Percentiles rank a stretch among this genome's conserved stretches.
Evolutionary conservation across 768 basidiomycete species (phyloP).

Genomic region (Suillus spraguei): DNA sequence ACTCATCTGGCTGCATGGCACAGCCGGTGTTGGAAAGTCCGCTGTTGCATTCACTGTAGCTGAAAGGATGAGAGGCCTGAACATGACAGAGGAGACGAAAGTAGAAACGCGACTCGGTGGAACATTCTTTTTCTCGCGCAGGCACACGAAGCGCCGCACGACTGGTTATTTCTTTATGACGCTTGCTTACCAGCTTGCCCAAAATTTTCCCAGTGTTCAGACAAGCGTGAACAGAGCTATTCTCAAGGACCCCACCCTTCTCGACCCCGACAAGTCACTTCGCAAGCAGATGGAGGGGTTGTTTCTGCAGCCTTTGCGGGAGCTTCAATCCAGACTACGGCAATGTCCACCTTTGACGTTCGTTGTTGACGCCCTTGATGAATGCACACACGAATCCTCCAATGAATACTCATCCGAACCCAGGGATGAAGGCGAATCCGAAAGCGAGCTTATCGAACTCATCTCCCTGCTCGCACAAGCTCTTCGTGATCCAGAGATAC

Average conservation of each 20-base stretch:
- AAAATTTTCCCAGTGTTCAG: not conserved
- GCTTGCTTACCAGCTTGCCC: not conserved
- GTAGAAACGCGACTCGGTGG: not conserved
- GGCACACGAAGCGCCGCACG: not conserved
- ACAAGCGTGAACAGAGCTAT: not conserved
- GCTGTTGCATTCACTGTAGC: conserved; percentile 2
- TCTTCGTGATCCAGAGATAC: not conserved
- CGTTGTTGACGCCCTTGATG: not conserved
- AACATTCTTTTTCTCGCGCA: not conserved
- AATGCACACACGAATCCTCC: not conserved
- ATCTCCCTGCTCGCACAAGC: not conserved
- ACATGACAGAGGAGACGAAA: not conserved
- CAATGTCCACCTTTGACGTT: not conserved
- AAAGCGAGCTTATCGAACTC: not conserved
- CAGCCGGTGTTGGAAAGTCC: not conserved
- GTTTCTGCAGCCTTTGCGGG: not conserved
- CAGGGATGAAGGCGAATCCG: not conserved
- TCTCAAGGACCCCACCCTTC: not conserved
- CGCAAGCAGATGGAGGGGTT: not conserved
- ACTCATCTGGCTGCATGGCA: conserved; percentile 2
- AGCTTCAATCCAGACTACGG: not conserved
- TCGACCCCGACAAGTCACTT: not conserved
- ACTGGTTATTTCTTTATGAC: conserved; percentile 1
- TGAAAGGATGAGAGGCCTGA: not conserved
- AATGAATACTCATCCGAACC: not conserved